phyloP scores from a whole-genome alignment of 2,329 filamentous ascomycete genomes.

The Arthrinium puccinioides region DNA sequence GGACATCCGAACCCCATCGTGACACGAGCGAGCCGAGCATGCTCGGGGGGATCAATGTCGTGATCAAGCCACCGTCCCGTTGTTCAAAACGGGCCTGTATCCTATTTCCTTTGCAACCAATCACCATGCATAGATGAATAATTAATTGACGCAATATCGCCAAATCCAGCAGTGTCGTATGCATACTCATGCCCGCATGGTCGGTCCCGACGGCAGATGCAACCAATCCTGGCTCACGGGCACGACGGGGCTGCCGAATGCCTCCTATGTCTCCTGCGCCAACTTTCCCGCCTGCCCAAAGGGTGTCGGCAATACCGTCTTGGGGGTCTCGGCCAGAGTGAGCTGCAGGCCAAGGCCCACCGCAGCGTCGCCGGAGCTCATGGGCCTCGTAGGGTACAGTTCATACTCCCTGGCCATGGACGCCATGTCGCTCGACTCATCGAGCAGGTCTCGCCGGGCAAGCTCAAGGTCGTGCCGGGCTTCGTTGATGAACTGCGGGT shows the following conservation, averaged over 20 bases:
- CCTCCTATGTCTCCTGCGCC: slow-evolving; percentile 13
- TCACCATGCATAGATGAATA: slow-evolving; percentile 9
- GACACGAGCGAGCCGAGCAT: too few species aligned
- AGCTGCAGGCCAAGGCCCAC: slow-evolving; percentile 30
- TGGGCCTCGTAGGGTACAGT: slow-evolving; percentile 25
- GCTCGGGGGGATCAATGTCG: too few species aligned
- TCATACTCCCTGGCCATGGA: slow-evolving; percentile 7
- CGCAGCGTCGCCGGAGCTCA: slow-evolving; percentile 30
- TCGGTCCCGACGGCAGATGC: slow-evolving; percentile 11
- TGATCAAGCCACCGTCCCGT: too few species aligned
- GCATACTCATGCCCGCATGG: slow-evolving; percentile 2
- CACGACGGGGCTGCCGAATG: slow-evolving; percentile 13
- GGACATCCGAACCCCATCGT: too few species aligned
- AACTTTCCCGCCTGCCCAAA: slow-evolving; percentile 12
- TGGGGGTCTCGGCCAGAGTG: slow-evolving; percentile 34
- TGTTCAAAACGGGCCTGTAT: too few species aligned
- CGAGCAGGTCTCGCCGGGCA: slow-evolving; percentile 34
- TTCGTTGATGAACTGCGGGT: slow-evolving; percentile 47
- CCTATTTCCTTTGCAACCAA: slow-evolving; percentile 4
- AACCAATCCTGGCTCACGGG: slow-evolving; percentile 14
- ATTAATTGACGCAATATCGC: too few species aligned
- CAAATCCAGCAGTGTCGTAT: not conserved
- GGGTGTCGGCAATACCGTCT: slow-evolving; percentile 16
- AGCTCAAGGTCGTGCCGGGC: slow-evolving; percentile 59
- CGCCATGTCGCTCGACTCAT: slow-evolving; percentile 13